Evolutionary conservation across 768 basidiomycete genomes (phyloP), one percentile per base, ranked within the genome.

Genomic region (Lentinula boryana): DNA sequence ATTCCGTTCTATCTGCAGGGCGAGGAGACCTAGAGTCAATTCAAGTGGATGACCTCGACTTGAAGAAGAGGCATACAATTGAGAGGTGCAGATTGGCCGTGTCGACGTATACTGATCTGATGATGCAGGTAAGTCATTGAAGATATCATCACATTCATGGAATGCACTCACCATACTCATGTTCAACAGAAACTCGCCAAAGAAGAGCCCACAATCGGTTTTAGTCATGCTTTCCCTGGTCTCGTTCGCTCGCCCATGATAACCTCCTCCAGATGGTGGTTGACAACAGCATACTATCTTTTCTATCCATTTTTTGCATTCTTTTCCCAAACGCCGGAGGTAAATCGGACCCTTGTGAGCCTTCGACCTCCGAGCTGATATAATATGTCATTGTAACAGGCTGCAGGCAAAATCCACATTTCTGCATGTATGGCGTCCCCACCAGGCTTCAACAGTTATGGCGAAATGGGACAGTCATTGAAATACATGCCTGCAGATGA

Each of bases 181-280:
- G 27, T 48, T 27, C 9, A 18, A 9, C 12, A 48, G 76, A 67
- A 68, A 61, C 73, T 75, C 52, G 66, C 75, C 0, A 63, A 68
- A 3, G 67, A 68, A 27, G 65, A 76, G 35, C 74, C 74, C 4
- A 61, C 44, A 18, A 51, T 76, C 33, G 65, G 70, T 6, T 77
- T 79, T 68, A 68, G 70, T 0, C 78, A 78, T 62, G 67, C 67
- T 1, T 68, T 65, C 49, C 78, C 78, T 0, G 78, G 78, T 18
- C 38, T 56, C 33, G 55, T 56, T 44, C 38, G 55, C 5, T 41
- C 55, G 3, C 40, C 55, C 2, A 56, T 56, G 55, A 15, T 40
- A 13, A 41, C 55, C 0, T 56, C 38, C 5, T 56, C 55, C 1
- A 56, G 23, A 32, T 56, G 55, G 38, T 56, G 36, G 33, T 21